phyloP scores from a whole-genome alignment of 83 land plant species.

The Thuja plicata region DNA sequence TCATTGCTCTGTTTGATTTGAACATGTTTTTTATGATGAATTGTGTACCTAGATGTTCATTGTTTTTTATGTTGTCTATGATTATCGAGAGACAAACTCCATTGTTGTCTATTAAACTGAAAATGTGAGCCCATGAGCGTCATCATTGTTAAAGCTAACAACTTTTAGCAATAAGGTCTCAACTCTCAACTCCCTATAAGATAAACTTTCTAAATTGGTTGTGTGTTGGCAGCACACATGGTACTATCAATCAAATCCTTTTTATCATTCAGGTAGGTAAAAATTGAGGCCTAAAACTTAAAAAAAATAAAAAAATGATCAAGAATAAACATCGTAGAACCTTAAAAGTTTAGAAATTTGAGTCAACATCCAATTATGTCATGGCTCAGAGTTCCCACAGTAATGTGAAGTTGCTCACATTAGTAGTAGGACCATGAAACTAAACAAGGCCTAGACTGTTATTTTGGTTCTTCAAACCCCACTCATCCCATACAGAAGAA shows the following conservation, averaged over 20 bases:
- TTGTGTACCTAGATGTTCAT: no score
- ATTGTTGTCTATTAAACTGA: no score
- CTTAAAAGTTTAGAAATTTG: background rate
- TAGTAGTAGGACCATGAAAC: slow-evolving; percentile 78
- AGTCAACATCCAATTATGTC: background rate
- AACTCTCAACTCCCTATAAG: background rate
- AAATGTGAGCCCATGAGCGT: no score
- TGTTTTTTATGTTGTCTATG: no score
- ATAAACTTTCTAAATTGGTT: background rate
- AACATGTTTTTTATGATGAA: no score
- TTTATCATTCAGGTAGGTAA: background rate
- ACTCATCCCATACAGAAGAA: slow-evolving; percentile 81
- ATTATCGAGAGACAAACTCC: no score
- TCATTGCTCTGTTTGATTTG: no score
- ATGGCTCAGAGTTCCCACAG: slow-evolving; percentile 81
- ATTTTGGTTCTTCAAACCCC: slow-evolving; percentile 86
- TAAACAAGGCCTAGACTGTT: slow-evolving; percentile 96
- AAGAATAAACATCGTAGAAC: background rate
- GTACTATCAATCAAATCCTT: background rate
- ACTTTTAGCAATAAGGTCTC: background rate
- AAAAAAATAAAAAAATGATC: background rate
- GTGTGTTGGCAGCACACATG: background rate
- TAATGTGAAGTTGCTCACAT: slow-evolving; percentile 76
- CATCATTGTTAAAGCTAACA: background rate
- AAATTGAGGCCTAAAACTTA: background rate